Conservation (phyloP, 257 asterid species). For the Solanum virginianum region DNA sequence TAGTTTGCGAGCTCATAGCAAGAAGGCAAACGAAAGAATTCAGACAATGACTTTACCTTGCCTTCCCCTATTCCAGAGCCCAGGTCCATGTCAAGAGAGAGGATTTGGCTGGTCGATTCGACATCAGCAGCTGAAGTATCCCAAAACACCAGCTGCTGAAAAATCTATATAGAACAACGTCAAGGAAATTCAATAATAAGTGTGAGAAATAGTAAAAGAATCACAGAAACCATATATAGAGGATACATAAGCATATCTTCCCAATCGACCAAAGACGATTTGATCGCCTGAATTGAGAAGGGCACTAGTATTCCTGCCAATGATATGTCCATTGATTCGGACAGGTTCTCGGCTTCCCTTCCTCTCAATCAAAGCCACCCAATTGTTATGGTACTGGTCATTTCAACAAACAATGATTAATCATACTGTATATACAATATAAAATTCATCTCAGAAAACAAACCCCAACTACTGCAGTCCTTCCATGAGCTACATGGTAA, state of each 20-base stretch:
- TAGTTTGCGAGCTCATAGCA: neutral
- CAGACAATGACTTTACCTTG: constrained; percentile 15
- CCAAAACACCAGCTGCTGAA: constrained; percentile 36
- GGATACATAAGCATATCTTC: constrained; percentile 81
- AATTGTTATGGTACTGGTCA: constrained; percentile 47
- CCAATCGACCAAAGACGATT: constrained; percentile 53
- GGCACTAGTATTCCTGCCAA: constrained; percentile 31
- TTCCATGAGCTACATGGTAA: neutral
- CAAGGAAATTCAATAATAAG: constrained; percentile 25
- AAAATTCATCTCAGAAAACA: constrained; percentile 6
- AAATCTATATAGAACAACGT: constrained; percentile 36
- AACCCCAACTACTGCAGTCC: neutral
- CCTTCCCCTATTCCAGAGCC: constrained; percentile 47
- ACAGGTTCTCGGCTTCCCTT: constrained; percentile 50
- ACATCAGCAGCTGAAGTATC: constrained; percentile 35
- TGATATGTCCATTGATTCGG: constrained; percentile 56
- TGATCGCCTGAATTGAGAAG: constrained; percentile 71
- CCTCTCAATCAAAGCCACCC: constrained; percentile 57
- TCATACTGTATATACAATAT: neutral
- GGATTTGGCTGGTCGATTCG: constrained; percentile 35
- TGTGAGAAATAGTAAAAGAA: neutral
- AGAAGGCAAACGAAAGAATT: constrained; percentile 1
- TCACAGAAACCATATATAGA: constrained; percentile 26
- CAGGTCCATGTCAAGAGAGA: constrained; percentile 31
- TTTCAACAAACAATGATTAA: constrained; percentile 11